Percentiles rank a stretch among this genome's conserved stretches.
phyloP scores from a whole-genome alignment of 306 rosid genomes.

The Mimosa pudica region DNA sequence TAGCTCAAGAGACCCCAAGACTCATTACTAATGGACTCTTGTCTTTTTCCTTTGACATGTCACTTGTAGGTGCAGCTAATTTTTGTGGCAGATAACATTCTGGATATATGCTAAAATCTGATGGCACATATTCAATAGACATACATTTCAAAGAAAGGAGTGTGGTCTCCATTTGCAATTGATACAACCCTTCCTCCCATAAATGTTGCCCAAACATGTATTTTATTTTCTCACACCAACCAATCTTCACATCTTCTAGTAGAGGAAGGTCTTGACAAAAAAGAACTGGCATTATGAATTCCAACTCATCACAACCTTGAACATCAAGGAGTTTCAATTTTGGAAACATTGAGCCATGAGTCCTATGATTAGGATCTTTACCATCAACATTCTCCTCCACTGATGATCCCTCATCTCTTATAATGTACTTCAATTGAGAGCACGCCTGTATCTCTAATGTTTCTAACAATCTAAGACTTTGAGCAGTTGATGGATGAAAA shows the following conservation, averaged over 20 bases:
- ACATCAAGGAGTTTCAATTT: slow-evolving; percentile 27
- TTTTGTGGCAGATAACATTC: neutral
- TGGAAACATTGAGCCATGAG: slow-evolving; percentile 21
- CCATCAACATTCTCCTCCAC: neutral
- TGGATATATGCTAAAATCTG: neutral
- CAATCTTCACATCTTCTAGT: slow-evolving; percentile 25
- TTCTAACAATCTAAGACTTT: neutral
- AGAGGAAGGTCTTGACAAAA: slow-evolving; percentile 25
- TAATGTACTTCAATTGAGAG: neutral
- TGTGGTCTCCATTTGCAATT: neutral
- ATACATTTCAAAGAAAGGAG: neutral
- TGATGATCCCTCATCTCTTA: neutral
- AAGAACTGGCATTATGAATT: slow-evolving; percentile 28
- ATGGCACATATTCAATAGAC: neutral
- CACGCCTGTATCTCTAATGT: neutral
- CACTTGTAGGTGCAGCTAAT: too few species aligned
- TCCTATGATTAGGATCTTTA: neutral
- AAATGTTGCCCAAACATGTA: slow-evolving; percentile 22
- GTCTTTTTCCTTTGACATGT: too few species aligned
- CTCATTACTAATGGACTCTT: too few species aligned
- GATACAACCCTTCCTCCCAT: neutral
- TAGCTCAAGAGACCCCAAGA: too few species aligned
- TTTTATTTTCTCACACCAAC: neutral
- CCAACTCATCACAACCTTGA: neutral
- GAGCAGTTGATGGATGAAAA: neutral